A percentile compares a stretch with the other conserved stretches of the same genome.
Conservation (phyloP, 2,329 filamentous ascomycete genomes). For the Diaporthe sp. region DNA sequence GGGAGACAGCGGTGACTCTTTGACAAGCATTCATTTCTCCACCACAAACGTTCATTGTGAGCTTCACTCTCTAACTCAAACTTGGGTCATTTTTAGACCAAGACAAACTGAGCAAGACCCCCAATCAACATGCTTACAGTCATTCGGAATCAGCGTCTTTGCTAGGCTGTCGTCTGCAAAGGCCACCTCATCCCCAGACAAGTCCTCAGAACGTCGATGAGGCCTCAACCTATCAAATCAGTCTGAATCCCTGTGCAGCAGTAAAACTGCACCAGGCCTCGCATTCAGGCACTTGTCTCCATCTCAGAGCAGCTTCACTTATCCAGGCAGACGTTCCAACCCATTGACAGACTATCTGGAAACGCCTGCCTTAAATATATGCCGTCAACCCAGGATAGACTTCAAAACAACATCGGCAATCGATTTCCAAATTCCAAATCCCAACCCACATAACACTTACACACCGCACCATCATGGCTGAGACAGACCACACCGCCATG, state of each 20-base stretch:
- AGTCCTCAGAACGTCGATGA: not conserved
- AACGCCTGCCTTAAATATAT: not conserved
- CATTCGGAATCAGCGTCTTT: not conserved
- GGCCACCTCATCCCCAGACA: constrained; percentile 5
- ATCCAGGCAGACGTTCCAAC: not conserved
- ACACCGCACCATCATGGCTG: constrained; percentile 31
- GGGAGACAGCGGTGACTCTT: not conserved
- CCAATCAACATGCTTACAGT: constrained; percentile 8
- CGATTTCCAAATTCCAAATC: not conserved
- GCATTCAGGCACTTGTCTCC: not conserved
- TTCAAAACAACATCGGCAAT: not conserved
- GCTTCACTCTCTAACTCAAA: not conserved
- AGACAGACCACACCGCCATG: constrained; percentile 6
- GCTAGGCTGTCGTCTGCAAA: constrained; percentile 17
- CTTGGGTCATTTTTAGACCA: not conserved
- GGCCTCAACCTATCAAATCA: not conserved
- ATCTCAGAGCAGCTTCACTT: not conserved
- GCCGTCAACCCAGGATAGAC: not conserved
- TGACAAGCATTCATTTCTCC: not conserved
- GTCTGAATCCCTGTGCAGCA: not conserved
- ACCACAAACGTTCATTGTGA: not conserved
- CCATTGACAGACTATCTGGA: not conserved
- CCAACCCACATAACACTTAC: not conserved
- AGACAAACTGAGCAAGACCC: not conserved
- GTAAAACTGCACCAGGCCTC: not conserved